Conservation (phyloP, 352 stramenopile genomes). For the Globisporangium spiculum region DNA sequence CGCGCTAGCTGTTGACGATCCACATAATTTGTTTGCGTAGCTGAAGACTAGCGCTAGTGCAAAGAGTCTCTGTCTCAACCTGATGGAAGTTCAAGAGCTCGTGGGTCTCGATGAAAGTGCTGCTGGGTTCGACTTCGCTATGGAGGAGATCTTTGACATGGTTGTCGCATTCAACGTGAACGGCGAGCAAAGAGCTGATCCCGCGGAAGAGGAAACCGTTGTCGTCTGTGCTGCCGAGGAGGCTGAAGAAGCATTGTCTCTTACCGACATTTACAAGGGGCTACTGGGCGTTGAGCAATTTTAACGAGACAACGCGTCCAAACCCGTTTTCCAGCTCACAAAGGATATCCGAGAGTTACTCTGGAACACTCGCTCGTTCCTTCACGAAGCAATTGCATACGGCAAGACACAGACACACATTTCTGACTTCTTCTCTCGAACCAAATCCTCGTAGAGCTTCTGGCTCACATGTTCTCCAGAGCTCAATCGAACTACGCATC, state of each 20-base stretch:
- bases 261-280: constrained; percentile 5
- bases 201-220: background rate
- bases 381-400: background rate
- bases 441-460: no score
- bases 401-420: background rate
- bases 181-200: constrained; percentile 1
- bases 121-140: constrained; percentile 1
- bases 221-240: background rate
- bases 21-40: background rate
- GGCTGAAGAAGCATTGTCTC: background rate
- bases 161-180: background rate
- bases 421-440: no score
- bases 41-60: constrained; percentile 2
- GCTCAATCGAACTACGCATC: no score
- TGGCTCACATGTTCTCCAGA: no score
- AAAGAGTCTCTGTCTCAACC: background rate
- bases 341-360: background rate
- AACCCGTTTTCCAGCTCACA: constrained; percentile 1
- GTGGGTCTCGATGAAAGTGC: background rate
- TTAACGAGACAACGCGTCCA: background rate
- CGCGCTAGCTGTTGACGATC: background rate
- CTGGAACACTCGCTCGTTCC: background rate
- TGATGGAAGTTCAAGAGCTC: constrained; percentile 3
- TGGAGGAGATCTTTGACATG: constrained; percentile 5
- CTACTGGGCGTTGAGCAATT: constrained; percentile 3